Percentiles rank a stretch among this genome's conserved stretches.
Conservation (phyloP, 441 rosid genomes). For the Pelargonium cotyledonis region DNA sequence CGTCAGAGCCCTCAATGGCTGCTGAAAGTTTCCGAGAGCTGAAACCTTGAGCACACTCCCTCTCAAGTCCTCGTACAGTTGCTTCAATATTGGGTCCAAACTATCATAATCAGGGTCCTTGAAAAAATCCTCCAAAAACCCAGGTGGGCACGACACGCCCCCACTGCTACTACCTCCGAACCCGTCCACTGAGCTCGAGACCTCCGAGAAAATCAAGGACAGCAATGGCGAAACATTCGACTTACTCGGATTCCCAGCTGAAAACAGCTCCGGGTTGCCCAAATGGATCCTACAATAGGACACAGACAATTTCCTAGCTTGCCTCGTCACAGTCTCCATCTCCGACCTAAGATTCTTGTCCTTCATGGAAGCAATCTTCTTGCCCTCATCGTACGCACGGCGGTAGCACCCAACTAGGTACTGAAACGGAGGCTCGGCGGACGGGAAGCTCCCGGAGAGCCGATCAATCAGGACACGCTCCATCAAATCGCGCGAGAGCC, state of each 20-base stretch:
- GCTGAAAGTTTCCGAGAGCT: constrained; percentile 82
- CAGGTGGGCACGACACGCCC: constrained; percentile 53
- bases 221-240: constrained; percentile 49
- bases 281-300: constrained; percentile 76
- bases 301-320: constrained; percentile 62
- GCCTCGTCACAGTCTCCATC: constrained; percentile 53
- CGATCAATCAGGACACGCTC: constrained; percentile 81
- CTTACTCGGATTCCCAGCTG: constrained; percentile 21
- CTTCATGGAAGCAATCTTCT: constrained; percentile 77
- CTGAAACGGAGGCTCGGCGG: constrained; percentile 49
- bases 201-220: constrained; percentile 63
- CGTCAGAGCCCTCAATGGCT: constrained; percentile 76
- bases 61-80: constrained; percentile 84
- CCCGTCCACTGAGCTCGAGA: constrained; percentile 45
- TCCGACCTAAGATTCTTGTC: constrained; percentile 57
- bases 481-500: constrained; percentile 62
- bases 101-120: constrained; percentile 74
- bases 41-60: constrained; percentile 72
- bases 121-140: constrained; percentile 79
- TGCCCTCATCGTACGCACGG: constrained; percentile 69
- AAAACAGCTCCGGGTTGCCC: constrained; percentile 67
- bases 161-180: constrained; percentile 38
- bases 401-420: constrained; percentile 72
- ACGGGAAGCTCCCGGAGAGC: constrained; percentile 54
- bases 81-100: constrained; percentile 69